A percentile compares a stretch with the other conserved stretches of the same genome.
Conservation (phyloP, 306 rosid species). For the Dalbergia cochinchinensis region DNA sequence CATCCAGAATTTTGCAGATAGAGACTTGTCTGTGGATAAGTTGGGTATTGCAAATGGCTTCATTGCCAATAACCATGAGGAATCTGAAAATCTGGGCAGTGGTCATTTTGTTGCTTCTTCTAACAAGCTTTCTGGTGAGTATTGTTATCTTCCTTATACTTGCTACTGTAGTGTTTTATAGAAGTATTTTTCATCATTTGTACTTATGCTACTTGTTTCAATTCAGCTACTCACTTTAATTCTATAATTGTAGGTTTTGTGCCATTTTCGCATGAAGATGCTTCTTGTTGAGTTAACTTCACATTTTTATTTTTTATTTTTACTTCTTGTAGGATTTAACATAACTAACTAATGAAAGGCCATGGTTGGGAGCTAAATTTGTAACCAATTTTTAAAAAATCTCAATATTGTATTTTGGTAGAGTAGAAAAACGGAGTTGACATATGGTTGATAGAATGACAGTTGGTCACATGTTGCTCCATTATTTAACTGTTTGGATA, state of each 20-base stretch:
- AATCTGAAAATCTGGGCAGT: slow-evolving; percentile 62
- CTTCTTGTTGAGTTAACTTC: slow-evolving; percentile 4
- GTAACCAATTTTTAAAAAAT: not conserved
- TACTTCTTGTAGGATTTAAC: not conserved
- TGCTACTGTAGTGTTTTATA: not conserved
- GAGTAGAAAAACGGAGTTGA: slow-evolving; percentile 11
- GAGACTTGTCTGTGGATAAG: slow-evolving; percentile 63
- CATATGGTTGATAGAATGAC: not conserved
- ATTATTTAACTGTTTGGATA: not conserved
- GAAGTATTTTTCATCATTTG: slow-evolving; percentile 5
- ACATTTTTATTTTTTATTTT: not conserved
- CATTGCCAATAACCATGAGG: slow-evolving; percentile 59
- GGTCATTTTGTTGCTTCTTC: slow-evolving; percentile 49
- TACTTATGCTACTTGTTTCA: slow-evolving; percentile 2
- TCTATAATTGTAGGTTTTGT: not conserved
- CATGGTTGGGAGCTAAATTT: not conserved
- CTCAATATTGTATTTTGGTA: slow-evolving; percentile 2
- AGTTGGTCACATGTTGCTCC: not conserved
- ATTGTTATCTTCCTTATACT: slow-evolving; percentile 4
- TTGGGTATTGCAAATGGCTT: slow-evolving; percentile 70
- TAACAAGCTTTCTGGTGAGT: slow-evolving; percentile 83
- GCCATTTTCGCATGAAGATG: slow-evolving; percentile 8
- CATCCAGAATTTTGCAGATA: slow-evolving; percentile 62
- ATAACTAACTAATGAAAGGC: not conserved
- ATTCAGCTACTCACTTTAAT: not conserved